Conservation (phyloP, 2,329 filamentous ascomycete genomes). For the Neonectria punicea region DNA sequence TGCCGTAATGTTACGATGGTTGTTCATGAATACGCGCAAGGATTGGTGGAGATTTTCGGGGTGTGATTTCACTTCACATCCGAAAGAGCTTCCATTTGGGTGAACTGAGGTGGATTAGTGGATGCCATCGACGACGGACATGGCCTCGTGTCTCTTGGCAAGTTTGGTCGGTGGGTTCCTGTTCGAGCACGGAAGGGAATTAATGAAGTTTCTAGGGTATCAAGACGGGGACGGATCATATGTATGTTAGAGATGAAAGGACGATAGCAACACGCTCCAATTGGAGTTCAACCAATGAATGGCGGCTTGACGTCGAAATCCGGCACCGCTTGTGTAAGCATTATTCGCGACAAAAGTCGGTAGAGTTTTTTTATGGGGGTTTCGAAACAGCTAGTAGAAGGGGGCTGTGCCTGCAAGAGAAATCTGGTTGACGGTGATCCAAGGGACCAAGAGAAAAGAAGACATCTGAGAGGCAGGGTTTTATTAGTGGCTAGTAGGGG, state of each 20-base stretch:
- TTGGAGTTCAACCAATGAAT: background rate
- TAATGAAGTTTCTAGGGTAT: background rate
- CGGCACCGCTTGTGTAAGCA: background rate
- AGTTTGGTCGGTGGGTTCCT: background rate
- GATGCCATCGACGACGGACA: background rate
- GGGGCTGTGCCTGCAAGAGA: constrained; percentile 18
- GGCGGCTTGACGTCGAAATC: background rate
- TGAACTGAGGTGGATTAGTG: constrained; percentile 17
- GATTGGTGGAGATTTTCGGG: constrained; percentile 51
- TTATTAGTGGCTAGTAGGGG: background rate
- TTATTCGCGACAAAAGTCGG: background rate
- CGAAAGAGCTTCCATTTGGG: constrained; percentile 50
- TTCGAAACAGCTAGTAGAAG: background rate
- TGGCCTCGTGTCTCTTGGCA: background rate
- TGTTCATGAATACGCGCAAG: constrained; percentile 48
- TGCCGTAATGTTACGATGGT: constrained; percentile 45
- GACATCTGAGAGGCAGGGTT: background rate
- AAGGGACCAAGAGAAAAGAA: background rate
- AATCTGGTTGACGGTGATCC: background rate
- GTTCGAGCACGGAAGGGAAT: background rate
- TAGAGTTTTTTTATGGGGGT: background rate
- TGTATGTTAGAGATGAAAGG: background rate
- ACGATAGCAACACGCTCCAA: background rate
- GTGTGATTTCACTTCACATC: constrained; percentile 44
- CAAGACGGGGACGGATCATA: background rate